These are phyloP conservation scores for Stemphylium beticola DNA, from an alignment of 2,329 filamentous ascomycete genomes.

Conservation along the genomic window DNA sequence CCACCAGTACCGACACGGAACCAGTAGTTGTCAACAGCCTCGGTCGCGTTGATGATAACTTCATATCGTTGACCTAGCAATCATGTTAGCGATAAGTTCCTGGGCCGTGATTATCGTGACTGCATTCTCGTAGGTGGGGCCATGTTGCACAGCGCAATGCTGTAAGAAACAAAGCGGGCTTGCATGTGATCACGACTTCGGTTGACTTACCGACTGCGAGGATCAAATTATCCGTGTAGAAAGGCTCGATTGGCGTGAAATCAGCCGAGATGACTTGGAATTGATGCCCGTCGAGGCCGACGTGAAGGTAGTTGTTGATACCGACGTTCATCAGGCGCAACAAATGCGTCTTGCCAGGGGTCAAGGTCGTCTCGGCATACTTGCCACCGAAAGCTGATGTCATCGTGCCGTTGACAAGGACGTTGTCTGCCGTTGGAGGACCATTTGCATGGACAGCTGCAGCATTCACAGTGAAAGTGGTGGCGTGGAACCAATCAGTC, in stretches of 20 bases:
- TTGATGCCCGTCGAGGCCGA: constrained; percentile 43
- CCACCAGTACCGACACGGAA: constrained; percentile 45
- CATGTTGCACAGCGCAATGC: constrained; percentile 8
- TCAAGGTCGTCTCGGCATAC: constrained; percentile 43
- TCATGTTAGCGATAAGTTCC: constrained; percentile 28
- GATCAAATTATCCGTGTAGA: constrained; percentile 42
- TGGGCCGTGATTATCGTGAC: constrained; percentile 6
- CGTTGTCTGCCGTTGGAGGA: constrained; percentile 55
- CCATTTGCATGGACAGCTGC: constrained; percentile 46
- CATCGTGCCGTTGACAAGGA: constrained; percentile 64
- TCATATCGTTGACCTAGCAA: constrained; percentile 49
- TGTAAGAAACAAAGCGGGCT: not conserved
- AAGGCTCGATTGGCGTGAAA: constrained; percentile 53
- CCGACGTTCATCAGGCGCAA: constrained; percentile 53
- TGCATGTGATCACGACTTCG: not conserved
- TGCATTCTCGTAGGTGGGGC: constrained; percentile 15
- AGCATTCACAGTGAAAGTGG: constrained; percentile 40
- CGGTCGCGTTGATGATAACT: constrained; percentile 47
- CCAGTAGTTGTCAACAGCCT: constrained; percentile 44
- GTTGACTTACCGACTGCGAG: constrained; percentile 46
- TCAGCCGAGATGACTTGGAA: constrained; percentile 54
- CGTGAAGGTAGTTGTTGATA: constrained; percentile 34
- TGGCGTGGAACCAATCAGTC: constrained; percentile 44
- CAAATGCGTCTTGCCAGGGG: constrained; percentile 52
- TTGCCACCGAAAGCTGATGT: constrained; percentile 38